phyloP scores from a whole-genome alignment of 2,329 filamentous ascomycete genomes.

The Trichoderma hamatum region DNA sequence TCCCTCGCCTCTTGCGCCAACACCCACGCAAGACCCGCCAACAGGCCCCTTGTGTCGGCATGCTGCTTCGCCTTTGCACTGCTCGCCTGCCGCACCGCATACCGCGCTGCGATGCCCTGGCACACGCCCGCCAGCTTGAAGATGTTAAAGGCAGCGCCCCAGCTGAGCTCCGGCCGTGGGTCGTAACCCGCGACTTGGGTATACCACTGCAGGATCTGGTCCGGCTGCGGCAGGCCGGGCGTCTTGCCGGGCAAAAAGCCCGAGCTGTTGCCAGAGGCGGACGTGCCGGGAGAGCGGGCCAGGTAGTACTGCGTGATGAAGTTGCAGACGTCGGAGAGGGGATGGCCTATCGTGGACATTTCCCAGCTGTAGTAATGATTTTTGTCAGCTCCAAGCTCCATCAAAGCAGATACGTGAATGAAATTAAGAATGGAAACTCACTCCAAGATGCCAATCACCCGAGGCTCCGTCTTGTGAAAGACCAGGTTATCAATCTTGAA shows the following conservation, averaged over 20 bases:
- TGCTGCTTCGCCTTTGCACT: conserved; percentile 79
- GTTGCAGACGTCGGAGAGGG: conserved; percentile 87
- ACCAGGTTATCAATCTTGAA: conserved; percentile 94
- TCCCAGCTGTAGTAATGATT: conserved; percentile 68
- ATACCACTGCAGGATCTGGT: conserved; percentile 49
- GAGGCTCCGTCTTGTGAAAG: conserved; percentile 85
- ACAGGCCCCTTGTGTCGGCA: conserved; percentile 67
- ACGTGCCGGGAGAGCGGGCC: conserved; percentile 34
- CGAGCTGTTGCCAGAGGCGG: conserved; percentile 37
- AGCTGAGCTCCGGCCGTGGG: conserved; percentile 60
- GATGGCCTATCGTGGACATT: conserved; percentile 97
- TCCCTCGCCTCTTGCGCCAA: conserved; percentile 57
- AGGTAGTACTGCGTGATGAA: conserved; percentile 54
- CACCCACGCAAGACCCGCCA: conserved; percentile 79
- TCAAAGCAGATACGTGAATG: too few relatives aligned
- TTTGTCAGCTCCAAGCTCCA: too few relatives aligned
- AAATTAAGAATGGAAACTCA: conserved; percentile 47
- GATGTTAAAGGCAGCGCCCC: conserved; percentile 64
- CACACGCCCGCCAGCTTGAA: conserved; percentile 65
- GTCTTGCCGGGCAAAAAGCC: conserved; percentile 66
- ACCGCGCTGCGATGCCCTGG: conserved; percentile 91
- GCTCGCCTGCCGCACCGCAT: conserved; percentile 84
- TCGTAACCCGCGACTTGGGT: conserved; percentile 67
- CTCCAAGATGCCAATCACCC: conserved; percentile 91
- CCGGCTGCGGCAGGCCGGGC: conserved; percentile 60